Percentiles rank a stretch among this genome's conserved stretches.
Conservation (phyloP, 495 filamentous ascomycete genomes). For the Lophiotrema nucula region DNA sequence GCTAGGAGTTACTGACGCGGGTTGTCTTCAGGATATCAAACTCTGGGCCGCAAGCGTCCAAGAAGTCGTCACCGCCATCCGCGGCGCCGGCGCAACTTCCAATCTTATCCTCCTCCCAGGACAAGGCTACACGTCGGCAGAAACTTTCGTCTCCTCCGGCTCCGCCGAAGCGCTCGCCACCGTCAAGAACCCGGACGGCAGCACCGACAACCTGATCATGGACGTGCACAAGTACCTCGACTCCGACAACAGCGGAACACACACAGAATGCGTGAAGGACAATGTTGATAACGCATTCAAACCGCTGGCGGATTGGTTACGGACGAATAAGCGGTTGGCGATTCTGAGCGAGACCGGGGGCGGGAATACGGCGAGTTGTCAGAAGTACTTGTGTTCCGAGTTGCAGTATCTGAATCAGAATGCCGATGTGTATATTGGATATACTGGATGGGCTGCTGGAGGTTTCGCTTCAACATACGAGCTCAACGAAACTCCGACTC, state of each 20-base stretch:
- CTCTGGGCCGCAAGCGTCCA: conserved; percentile 56
- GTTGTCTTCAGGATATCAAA: conserved; percentile 42
- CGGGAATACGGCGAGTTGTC: conserved; percentile 47
- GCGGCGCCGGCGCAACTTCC: conserved; percentile 55
- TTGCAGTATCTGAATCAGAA: conserved; percentile 51
- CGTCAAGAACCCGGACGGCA: conserved; percentile 56
- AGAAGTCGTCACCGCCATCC: conserved; percentile 57
- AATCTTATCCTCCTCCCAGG: conserved; percentile 55
- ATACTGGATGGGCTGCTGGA: conserved; percentile 54
- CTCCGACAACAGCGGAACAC: conserved; percentile 54
- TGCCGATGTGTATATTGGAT: conserved; percentile 54
- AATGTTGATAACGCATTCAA: conserved; percentile 50
- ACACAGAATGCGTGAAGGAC: conserved; percentile 53
- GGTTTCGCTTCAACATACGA: conserved; percentile 49
- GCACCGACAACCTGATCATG: conserved; percentile 54
- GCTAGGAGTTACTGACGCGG: too few relatives aligned
- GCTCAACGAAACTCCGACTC: conserved; percentile 47
- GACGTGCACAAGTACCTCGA: conserved; percentile 61
- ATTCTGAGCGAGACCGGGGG: conserved; percentile 58
- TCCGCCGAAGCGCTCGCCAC: conserved; percentile 49
- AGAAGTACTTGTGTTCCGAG: conserved; percentile 47
- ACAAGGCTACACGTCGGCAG: conserved; percentile 50
- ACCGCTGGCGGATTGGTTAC: conserved; percentile 49
- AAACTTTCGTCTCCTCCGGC: conserved; percentile 46
- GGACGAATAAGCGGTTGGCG: conserved; percentile 50